These are phyloP conservation scores for Globisporangium abappressorium DNA, from an alignment of 352 stramenopile species.

Conservation along the genomic window DNA sequence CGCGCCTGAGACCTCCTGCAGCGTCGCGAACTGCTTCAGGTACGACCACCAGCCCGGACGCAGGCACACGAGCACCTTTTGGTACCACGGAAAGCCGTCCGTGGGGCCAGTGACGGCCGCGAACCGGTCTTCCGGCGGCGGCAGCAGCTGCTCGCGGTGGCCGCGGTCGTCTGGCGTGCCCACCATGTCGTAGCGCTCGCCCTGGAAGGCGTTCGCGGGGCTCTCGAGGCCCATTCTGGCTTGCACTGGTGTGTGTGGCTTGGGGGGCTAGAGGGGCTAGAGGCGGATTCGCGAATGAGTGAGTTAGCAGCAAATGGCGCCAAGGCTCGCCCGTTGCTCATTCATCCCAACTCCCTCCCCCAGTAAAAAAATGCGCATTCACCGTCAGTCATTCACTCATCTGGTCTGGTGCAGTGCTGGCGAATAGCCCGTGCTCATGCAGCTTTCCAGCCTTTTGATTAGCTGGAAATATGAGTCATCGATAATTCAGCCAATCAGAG, in stretches of 20 bases:
- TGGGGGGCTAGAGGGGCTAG: not conserved
- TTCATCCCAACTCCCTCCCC: not conserved
- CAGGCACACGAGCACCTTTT: constrained; percentile 52
- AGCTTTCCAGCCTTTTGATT: not conserved
- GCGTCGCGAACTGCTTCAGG: constrained; percentile 62
- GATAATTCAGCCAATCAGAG: not conserved
- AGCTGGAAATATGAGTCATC: not conserved
- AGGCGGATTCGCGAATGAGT: constrained; percentile 6
- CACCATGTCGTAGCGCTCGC: constrained; percentile 17
- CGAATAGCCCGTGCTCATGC: too few species aligned
- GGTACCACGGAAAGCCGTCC: constrained; percentile 39
- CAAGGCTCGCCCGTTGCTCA: not conserved
- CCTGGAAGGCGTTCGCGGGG: constrained; percentile 17
- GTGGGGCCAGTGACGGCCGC: constrained; percentile 45
- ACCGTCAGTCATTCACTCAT: not conserved
- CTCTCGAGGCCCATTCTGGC: constrained; percentile 18
- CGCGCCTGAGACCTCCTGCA: constrained; percentile 85
- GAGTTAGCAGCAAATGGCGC: not conserved
- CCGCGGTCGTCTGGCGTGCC: constrained; percentile 3
- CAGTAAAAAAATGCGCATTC: not conserved
- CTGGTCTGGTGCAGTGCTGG: not conserved
- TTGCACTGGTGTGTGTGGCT: not conserved
- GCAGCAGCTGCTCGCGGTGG: constrained; percentile 36
- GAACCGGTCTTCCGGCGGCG: constrained; percentile 23
- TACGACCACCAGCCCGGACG: constrained; percentile 54